Base-by-base conservation (phyloP, 306 rosid species). In the Trifolium subterraneum region DNA sequence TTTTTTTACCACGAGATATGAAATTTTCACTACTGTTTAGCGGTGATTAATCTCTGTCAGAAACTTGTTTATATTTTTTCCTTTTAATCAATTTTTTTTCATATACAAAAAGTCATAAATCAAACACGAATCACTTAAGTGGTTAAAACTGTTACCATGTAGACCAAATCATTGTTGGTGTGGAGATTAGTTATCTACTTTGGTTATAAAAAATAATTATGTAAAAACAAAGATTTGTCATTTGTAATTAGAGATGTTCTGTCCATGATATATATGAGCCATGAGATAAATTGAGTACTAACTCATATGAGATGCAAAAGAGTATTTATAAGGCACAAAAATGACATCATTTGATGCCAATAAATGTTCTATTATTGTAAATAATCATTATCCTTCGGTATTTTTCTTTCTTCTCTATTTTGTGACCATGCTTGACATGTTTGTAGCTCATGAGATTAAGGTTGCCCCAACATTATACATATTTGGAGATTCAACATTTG, bases 401-500 rank as follows among this genome's bases (percentile, higher is more conserved):
- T 11, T 31, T 69, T 68, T 65, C 33, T 20, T 39, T 79, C 7
- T 79, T 44, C 20, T 75, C 52, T 61, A 75, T 4, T 67, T 35
- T 18, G 7, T 76, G 31, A 66, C 38, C 58, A 75, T 25, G 72
- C 36, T 78, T 31, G 44, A 13, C 23, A 55, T 64, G 76, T 71
- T 51, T 36, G 23, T 68, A 55, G 80, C 78, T 25, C n/a, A 52
- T 9, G 82, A 39, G 39, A 9, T 1, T 11, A 44, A 20, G 2
- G 2, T 12, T 0, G 36, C 9, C 4, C 74, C 84, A 12, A 58
- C 78, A 1, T 51, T 88, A 16, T 88, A 75, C 84, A 66, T 88
- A 68, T 84, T 86, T 63, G 93, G 93, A 70, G 90, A 88, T 55
- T 84, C 90, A 9, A 77, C 78, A 16, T 74, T 41, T 11, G 90